Conservation (phyloP, 116 monocot species). For the Zostera marina region DNA sequence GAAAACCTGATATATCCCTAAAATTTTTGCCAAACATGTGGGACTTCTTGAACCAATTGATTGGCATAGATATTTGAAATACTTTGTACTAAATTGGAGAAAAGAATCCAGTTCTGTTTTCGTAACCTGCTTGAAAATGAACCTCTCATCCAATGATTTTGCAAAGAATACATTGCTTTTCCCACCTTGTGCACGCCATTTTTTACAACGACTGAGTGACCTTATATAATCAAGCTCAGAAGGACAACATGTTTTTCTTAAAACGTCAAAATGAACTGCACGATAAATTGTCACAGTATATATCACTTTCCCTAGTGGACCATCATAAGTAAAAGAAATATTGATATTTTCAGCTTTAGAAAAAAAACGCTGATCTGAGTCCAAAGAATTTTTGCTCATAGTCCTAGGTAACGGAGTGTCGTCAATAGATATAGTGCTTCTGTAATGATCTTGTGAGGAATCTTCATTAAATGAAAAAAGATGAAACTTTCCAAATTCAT, state of each 20-base stretch:
- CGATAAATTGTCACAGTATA: conserved; percentile 77
- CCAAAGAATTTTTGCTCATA: conserved; percentile 28
- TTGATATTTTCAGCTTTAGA: conserved; percentile 50
- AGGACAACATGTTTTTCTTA: conserved; percentile 76
- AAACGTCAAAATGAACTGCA: conserved; percentile 58
- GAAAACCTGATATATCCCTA: conserved; percentile 83
- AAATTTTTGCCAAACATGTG: conserved; percentile 81
- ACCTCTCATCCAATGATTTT: conserved; percentile 89
- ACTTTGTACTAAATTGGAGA: conserved; percentile 71
- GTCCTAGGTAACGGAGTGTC: conserved; percentile 32
- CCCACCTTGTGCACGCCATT: conserved; percentile 88
- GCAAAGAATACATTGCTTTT: conserved; percentile 99
- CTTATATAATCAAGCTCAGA: conserved; percentile 75
- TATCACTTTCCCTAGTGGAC: conserved; percentile 49
- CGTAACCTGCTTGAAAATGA: conserved; percentile 89
- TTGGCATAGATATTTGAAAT: conserved; percentile 69
- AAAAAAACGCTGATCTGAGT: conserved; percentile 36
- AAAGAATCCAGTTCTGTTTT: conserved; percentile 95
- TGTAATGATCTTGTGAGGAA: background rate
- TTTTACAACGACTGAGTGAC: conserved; percentile 89
- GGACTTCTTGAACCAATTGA: conserved; percentile 73
- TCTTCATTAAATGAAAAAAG: conserved; percentile 33
- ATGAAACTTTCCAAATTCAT: conserved; percentile 26
- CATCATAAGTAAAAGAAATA: conserved; percentile 72
- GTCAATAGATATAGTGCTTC: conserved; percentile 12